These are phyloP conservation scores for Teratosphaeria destructans DNA, from an alignment of 2,329 filamentous ascomycete species.

Conservation along the genomic window DNA sequence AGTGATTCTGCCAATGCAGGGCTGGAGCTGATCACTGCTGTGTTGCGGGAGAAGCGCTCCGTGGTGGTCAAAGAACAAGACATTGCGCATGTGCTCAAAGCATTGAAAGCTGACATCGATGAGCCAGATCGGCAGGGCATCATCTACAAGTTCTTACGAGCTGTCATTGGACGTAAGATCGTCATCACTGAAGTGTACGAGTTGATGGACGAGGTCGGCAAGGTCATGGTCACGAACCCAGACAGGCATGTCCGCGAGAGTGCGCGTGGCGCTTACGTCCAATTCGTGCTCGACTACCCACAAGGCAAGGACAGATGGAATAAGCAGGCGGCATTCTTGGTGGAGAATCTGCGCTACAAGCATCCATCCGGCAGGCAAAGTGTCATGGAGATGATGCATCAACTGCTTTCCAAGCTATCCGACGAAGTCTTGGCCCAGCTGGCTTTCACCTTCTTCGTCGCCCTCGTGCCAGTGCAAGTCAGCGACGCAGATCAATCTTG, in stretches of 20 bases:
- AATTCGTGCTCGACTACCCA: constrained; percentile 89
- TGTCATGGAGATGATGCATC: constrained; percentile 82
- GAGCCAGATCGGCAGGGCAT: constrained; percentile 87
- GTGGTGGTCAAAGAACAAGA: constrained; percentile 70
- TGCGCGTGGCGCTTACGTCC: constrained; percentile 80
- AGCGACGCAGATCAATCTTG: constrained; percentile 86
- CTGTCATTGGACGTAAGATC: constrained; percentile 74
- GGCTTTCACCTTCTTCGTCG: constrained; percentile 70
- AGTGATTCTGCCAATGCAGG: constrained; percentile 79
- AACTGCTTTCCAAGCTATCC: constrained; percentile 75
- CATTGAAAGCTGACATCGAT: constrained; percentile 78
- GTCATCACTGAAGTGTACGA: constrained; percentile 86
- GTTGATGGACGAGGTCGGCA: constrained; percentile 75
- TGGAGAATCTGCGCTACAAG: constrained; percentile 84
- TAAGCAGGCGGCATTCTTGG: constrained; percentile 79
- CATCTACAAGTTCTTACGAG: constrained; percentile 87
- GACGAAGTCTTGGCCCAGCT: constrained; percentile 76
- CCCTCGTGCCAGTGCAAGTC: constrained; percentile 71
- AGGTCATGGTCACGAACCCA: constrained; percentile 92
- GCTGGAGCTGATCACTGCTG: constrained; percentile 74
- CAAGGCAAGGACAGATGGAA: constrained; percentile 81
- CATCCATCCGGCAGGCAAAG: constrained; percentile 81
- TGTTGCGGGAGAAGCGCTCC: constrained; percentile 70
- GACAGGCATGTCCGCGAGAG: constrained; percentile 79
- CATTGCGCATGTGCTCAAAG: constrained; percentile 70